Evolutionary conservation across 768 basidiomycete species (phyloP).

Genomic region (Lactarius indigo): DNA sequence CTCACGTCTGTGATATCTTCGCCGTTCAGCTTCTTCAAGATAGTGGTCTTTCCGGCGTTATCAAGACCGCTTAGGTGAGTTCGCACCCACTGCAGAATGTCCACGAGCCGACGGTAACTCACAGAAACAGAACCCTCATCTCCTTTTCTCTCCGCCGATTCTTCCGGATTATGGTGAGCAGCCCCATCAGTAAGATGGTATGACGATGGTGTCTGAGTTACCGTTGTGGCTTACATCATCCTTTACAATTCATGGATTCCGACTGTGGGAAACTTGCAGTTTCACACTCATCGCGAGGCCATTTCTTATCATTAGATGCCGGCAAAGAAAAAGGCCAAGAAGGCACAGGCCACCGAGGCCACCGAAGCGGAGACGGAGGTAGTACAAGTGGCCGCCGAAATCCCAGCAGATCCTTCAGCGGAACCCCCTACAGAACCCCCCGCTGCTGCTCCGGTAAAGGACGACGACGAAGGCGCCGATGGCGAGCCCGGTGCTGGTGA

Average conservation of each 20-base stretch:
- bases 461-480: slow-evolving; percentile 63
- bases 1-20: slow-evolving; percentile 87
- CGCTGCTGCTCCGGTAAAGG: slow-evolving; percentile 34
- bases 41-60: slow-evolving; percentile 98
- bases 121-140: slow-evolving; percentile 96
- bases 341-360: slow-evolving; percentile 36
- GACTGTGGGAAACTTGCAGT: not conserved
- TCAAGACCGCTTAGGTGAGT: slow-evolving; percentile 73
- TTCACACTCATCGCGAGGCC: not conserved
- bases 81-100: not conserved
- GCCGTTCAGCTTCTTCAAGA: slow-evolving; percentile 89
- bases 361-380: slow-evolving; percentile 30
- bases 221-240: not conserved
- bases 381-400: not conserved
- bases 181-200: slow-evolving; percentile 70
- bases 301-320: not conserved
- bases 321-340: slow-evolving; percentile 97
- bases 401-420: slow-evolving; percentile 2
- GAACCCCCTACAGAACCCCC: slow-evolving; percentile 32
- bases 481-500: slow-evolving; percentile 56
- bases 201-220: not conserved
- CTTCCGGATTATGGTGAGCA: slow-evolving; percentile 96
- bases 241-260: not conserved
- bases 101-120: slow-evolving; percentile 26
- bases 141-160: slow-evolving; percentile 93